Conservation (phyloP, 345 rosid genomes). For the Rhodomyrtus tomentosa region DNA sequence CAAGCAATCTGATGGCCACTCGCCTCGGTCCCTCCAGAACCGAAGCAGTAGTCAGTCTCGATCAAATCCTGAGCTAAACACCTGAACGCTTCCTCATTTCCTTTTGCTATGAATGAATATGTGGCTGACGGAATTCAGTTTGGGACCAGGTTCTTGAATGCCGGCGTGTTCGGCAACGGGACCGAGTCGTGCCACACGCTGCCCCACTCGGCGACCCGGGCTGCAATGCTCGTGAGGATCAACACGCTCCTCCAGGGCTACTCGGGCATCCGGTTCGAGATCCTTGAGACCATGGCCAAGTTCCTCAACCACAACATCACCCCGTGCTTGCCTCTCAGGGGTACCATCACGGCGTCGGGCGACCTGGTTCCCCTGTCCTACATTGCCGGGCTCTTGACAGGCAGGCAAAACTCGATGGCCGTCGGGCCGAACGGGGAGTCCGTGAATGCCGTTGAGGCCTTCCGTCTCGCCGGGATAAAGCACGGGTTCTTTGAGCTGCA, state of each 20-base stretch:
- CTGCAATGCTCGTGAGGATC: slow-evolving; percentile 71
- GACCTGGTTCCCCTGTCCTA: slow-evolving; percentile 65
- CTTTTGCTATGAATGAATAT: background rate
- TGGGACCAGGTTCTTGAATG: slow-evolving; percentile 40
- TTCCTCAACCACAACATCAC: slow-evolving; percentile 58
- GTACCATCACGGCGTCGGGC: slow-evolving; percentile 64
- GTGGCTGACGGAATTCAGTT: background rate
- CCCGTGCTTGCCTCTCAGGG: slow-evolving; percentile 67
- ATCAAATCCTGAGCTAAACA: too few species aligned
- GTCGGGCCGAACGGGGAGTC: slow-evolving; percentile 40
- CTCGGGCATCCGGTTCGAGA: slow-evolving; percentile 65
- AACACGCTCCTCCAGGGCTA: slow-evolving; percentile 71
- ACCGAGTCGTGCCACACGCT: slow-evolving; percentile 45
- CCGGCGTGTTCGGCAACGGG: slow-evolving; percentile 56
- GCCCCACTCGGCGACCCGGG: slow-evolving; percentile 52
- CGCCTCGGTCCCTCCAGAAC: too few species aligned
- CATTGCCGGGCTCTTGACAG: slow-evolving; percentile 50
- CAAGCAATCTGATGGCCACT: too few species aligned
- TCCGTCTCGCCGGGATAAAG: slow-evolving; percentile 20
- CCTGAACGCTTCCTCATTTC: background rate
- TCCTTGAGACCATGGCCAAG: slow-evolving; percentile 52
- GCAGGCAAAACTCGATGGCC: slow-evolving; percentile 53
- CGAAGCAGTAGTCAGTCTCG: too few species aligned
- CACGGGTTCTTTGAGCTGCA: slow-evolving; percentile 34
- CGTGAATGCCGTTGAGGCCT: slow-evolving; percentile 35